phyloP scores from a whole-genome alignment of 2,329 filamentous ascomycete species.

The Aspergillus niger region DNA sequence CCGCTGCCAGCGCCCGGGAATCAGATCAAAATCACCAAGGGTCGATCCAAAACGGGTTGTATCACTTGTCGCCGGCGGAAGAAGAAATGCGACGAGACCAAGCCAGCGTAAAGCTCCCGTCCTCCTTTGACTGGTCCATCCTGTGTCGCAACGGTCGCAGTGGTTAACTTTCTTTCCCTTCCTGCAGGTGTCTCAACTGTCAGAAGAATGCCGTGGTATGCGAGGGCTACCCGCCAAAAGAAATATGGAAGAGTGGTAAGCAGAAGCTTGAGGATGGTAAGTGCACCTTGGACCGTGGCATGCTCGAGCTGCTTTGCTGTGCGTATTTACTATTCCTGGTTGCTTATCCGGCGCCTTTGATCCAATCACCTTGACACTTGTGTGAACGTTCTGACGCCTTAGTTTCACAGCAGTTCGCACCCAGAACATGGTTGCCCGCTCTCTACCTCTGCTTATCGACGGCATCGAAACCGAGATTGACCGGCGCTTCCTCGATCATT shows the following conservation, averaged over 20 bases:
- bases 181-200: conserved; percentile 65
- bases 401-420: conserved; percentile 30
- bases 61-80: conserved; percentile 62
- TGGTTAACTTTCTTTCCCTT: conserved; percentile 5
- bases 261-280: conserved; percentile 69
- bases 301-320: neutral
- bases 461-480: conserved; percentile 81
- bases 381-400: conserved; percentile 12
- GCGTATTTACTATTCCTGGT: conserved; percentile 1
- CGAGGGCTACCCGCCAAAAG: conserved; percentile 84
- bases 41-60: conserved; percentile 61
- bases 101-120: conserved; percentile 43
- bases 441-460: conserved; percentile 66
- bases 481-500: conserved; percentile 79
- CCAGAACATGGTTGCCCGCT: conserved; percentile 39
- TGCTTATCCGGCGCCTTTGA: neutral
- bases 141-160: conserved; percentile 8
- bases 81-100: conserved; percentile 59
- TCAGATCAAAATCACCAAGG: conserved; percentile 74
- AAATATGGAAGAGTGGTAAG: conserved; percentile 83
- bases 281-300: conserved; percentile 1
- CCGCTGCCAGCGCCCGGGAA: conserved; percentile 62
- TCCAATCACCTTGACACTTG: neutral
- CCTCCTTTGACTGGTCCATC: conserved; percentile 33
- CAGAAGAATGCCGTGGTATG: conserved; percentile 92